A percentile compares a stretch with the other conserved stretches of the same genome.
Evolutionary conservation across 129 eudicot genomes (phyloP).

Genomic region (Logfia minima): DNA sequence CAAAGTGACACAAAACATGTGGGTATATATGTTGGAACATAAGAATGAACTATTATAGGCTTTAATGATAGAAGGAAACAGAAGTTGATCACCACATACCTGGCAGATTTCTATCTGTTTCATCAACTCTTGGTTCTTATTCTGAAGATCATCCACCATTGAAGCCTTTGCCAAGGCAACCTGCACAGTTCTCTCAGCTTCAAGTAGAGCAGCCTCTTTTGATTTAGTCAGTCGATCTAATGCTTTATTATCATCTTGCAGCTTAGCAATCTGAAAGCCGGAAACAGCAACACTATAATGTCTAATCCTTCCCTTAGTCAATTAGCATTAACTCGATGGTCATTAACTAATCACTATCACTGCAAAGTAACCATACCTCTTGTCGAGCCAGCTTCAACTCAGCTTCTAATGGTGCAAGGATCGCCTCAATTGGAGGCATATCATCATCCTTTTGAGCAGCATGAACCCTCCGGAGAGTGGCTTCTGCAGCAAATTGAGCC

Average conservation of each 20-base stretch:
- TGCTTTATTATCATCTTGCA: conserved; percentile 92
- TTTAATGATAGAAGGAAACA: conserved; percentile 10
- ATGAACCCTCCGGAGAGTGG: conserved; percentile 91
- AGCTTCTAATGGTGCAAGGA: conserved; percentile 89
- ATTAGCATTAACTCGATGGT: conserved; percentile 6
- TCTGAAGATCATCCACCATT: conserved; percentile 92
- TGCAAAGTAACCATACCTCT: conserved; percentile 46
- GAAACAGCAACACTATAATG: conserved; percentile 15
- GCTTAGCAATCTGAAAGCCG: conserved; percentile 72
- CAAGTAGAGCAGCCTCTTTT: conserved; percentile 94
- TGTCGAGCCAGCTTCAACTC: conserved; percentile 87
- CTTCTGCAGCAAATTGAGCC: conserved; percentile 97
- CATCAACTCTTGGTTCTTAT: conserved; percentile 93
- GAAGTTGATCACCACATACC: conserved; percentile 35
- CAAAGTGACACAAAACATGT: conserved; percentile 6
- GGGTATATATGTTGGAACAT: conserved; percentile 9
- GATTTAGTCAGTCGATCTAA: conserved; percentile 88
- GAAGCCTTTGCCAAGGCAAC: conserved; percentile 91
- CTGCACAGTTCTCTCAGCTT: conserved; percentile 93
- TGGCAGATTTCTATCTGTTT: conserved; percentile 95
- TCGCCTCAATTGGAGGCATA: conserved; percentile 97
- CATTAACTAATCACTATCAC: not conserved
- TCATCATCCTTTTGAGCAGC: conserved; percentile 98
- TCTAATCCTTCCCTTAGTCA: not conserved
- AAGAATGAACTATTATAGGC: conserved; percentile 3